A percentile compares a stretch with the other conserved stretches of the same genome.
Evolutionary conservation across 768 basidiomycete species (phyloP).

Genomic region (Collybia nuda): DNA sequence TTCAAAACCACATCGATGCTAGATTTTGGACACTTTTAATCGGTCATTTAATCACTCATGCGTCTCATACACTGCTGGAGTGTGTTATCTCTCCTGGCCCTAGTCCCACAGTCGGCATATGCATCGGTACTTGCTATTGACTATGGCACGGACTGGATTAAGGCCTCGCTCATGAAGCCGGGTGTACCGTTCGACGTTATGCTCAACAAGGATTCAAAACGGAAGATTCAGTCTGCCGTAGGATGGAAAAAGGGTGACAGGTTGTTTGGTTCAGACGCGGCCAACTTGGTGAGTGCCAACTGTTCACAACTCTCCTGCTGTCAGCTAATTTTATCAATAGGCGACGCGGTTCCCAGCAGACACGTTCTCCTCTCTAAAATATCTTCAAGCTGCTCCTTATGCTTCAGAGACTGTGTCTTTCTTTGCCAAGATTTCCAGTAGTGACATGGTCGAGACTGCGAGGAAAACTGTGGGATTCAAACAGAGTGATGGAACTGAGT

Average conservation of each 20-base stretch:
- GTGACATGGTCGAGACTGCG: slow-evolving; percentile 49
- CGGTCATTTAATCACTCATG: slow-evolving; percentile 28
- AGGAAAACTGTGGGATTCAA: slow-evolving; percentile 62
- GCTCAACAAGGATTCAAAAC: slow-evolving; percentile 94
- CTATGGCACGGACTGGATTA: slow-evolving; percentile 98
- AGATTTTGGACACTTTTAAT: slow-evolving; percentile 22
- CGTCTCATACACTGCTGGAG: slow-evolving; percentile 36
- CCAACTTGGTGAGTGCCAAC: slow-evolving; percentile 68
- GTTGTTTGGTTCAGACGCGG: slow-evolving; percentile 87
- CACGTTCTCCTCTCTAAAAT: slow-evolving; percentile 84
- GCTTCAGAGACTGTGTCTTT: slow-evolving; percentile 59
- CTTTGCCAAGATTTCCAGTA: slow-evolving; percentile 55
- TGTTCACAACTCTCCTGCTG: not conserved
- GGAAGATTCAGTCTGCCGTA: slow-evolving; percentile 89
- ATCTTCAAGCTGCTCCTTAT: slow-evolving; percentile 71
- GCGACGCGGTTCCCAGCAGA: slow-evolving; percentile 90
- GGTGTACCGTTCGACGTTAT: slow-evolving; percentile 95
- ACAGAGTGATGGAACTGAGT: slow-evolving; percentile 64
- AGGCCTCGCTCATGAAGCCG: slow-evolving; percentile 93
- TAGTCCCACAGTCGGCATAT: slow-evolving; percentile 43
- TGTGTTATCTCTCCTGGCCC: slow-evolving; percentile 35
- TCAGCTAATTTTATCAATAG: slow-evolving; percentile 37
- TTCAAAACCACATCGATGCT: slow-evolving; percentile 24
- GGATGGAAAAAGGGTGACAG: slow-evolving; percentile 92
- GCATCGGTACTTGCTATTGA: slow-evolving; percentile 93